Conservation (phyloP, 345 rosid species). For the Psidium guajava region DNA sequence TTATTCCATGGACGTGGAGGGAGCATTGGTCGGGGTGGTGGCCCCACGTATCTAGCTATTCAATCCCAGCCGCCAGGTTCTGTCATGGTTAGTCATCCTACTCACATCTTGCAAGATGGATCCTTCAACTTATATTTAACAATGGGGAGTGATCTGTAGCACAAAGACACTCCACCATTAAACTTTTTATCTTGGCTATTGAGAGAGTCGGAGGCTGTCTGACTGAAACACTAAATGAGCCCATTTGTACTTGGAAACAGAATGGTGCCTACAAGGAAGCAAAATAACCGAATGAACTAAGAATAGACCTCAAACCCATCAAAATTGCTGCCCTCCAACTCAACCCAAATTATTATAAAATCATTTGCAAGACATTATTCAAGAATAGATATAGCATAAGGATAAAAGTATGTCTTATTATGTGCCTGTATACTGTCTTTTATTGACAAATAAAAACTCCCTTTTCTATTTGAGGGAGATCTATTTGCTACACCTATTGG, state of each 20-base stretch:
- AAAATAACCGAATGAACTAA: not conserved
- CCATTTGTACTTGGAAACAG: not conserved
- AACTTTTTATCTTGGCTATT: not conserved
- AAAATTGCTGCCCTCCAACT: not conserved
- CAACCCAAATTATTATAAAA: not conserved
- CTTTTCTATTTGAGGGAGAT: not conserved
- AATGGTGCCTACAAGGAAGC: not conserved
- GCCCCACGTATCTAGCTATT: constrained; percentile 92
- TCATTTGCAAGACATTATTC: not conserved
- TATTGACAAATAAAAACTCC: not conserved
- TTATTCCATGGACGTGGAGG: constrained; percentile 98
- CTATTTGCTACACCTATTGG: not conserved
- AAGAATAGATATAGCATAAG: not conserved
- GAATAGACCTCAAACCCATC: not conserved
- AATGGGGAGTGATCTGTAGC: not conserved
- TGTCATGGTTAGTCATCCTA: constrained; percentile 60
- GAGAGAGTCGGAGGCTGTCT: not conserved
- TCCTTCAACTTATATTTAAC: not conserved
- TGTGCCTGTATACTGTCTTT: not conserved
- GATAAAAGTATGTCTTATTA: not conserved
- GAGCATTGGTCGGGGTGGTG: constrained; percentile 98
- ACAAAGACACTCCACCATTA: not conserved
- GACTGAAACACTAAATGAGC: not conserved
- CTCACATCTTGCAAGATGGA: not conserved
- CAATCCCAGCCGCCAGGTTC: constrained; percentile 99